A percentile compares a stretch with the other conserved stretches of the same genome.
phyloP scores from a whole-genome alignment of 2,329 filamentous ascomycete species.

The Trichocomaceae sp. region DNA sequence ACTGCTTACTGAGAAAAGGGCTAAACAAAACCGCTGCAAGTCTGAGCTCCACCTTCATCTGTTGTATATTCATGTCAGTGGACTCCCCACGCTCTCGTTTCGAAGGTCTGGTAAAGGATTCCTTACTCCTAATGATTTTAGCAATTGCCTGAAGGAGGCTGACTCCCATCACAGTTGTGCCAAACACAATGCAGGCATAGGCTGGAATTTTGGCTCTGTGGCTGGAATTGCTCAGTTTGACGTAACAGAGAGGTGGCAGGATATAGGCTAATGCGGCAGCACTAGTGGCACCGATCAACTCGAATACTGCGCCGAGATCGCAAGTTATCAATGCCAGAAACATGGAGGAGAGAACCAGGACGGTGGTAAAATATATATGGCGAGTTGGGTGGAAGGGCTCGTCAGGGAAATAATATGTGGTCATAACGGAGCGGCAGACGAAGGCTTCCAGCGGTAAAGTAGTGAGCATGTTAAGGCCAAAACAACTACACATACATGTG shows the following conservation, averaged over 20 bases:
- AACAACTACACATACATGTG: constrained; percentile 52
- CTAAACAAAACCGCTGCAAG: constrained; percentile 22
- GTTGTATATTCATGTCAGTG: constrained; percentile 14
- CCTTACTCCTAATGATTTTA: constrained; percentile 53
- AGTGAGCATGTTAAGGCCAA: constrained; percentile 97
- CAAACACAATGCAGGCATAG: constrained; percentile 69
- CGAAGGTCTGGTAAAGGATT: neutral
- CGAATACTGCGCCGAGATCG: constrained; percentile 89
- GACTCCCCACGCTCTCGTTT: neutral
- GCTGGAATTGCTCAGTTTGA: constrained; percentile 75
- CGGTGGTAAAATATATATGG: constrained; percentile 79
- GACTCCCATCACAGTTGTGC: constrained; percentile 70
- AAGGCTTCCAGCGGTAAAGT: constrained; percentile 95
- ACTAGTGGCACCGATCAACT: constrained; percentile 90
- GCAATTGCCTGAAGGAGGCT: constrained; percentile 65
- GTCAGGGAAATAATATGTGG: constrained; percentile 68
- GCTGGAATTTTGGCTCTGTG: constrained; percentile 68
- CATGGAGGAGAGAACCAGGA: constrained; percentile 74
- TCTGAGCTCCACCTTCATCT: constrained; percentile 31
- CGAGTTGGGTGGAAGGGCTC: constrained; percentile 75
- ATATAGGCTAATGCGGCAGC: constrained; percentile 94
- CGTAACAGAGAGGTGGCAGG: constrained; percentile 86
- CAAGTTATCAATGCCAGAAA: constrained; percentile 75
- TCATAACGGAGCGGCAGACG: constrained; percentile 94
- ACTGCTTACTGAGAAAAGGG: neutral